Percentiles rank a stretch among this genome's conserved stretches.
Conservation (phyloP, 805 yeast genomes). For the Maudiozyma turicensis region DNA sequence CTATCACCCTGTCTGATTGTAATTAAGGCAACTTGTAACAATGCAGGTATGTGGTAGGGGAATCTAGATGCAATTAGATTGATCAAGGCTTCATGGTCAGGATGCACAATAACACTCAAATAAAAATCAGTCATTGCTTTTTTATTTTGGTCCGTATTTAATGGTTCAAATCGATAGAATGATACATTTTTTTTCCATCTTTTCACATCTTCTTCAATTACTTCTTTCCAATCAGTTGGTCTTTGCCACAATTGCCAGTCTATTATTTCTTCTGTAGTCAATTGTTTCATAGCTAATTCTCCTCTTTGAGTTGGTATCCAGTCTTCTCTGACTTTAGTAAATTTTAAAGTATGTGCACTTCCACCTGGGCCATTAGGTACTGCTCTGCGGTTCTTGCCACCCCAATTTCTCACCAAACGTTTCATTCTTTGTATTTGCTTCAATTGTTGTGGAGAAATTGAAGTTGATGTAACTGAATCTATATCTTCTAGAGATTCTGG, state of each 20-base stretch:
- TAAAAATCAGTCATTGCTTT: slow-evolving; percentile 41
- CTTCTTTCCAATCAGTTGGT: slow-evolving; percentile 42
- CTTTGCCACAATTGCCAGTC: slow-evolving; percentile 30
- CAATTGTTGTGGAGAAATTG: slow-evolving; percentile 58
- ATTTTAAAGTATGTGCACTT: slow-evolving; percentile 50
- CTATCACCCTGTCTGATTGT: slow-evolving; percentile 69
- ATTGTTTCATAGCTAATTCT: slow-evolving; percentile 51
- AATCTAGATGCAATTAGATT: slow-evolving; percentile 40
- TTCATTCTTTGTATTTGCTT: slow-evolving; percentile 46
- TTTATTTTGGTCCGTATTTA: slow-evolving; percentile 28
- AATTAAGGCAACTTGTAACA: slow-evolving; percentile 71
- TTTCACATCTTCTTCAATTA: slow-evolving; percentile 33
- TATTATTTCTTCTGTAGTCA: slow-evolving; percentile 33
- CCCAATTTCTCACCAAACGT: slow-evolving; percentile 68
- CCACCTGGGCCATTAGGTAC: slow-evolving; percentile 52
- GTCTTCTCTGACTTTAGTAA: slow-evolving; percentile 69
- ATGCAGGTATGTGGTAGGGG: slow-evolving; percentile 70
- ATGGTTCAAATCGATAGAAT: slow-evolving; percentile 45
- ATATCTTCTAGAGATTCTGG: slow-evolving; percentile 64
- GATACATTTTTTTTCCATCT: slow-evolving; percentile 35
- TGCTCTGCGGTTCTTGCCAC: slow-evolving; percentile 62
- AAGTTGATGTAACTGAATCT: slow-evolving; percentile 60
- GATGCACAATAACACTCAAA: slow-evolving; percentile 57
- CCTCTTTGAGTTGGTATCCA: slow-evolving; percentile 66
- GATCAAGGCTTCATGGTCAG: slow-evolving; percentile 69